Evolutionary conservation across 805 yeast genomes (phyloP).

Genomic region (Tetrapisispora taiwanensis): DNA sequence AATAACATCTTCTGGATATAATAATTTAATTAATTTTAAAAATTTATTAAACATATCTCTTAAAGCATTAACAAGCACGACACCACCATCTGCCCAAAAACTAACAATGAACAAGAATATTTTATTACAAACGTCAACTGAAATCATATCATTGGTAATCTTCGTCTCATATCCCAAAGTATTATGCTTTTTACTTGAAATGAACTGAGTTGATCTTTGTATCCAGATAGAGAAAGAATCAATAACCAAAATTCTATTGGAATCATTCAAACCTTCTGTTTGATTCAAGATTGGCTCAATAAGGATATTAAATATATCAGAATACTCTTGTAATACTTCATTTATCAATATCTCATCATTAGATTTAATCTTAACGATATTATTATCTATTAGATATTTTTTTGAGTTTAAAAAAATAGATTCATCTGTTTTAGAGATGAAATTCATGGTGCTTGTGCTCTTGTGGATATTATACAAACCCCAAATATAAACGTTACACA

Average conservation of each 20-base stretch:
- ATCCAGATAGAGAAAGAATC: conserved; percentile 63
- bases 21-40: conserved; percentile 31
- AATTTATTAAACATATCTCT: conserved; percentile 50
- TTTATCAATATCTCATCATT: not conserved
- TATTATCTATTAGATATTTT: conserved; percentile 6
- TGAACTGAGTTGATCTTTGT: conserved; percentile 40
- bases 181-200: conserved; percentile 12
- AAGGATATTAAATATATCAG: conserved; percentile 1
- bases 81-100: conserved; percentile 61
- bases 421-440: not conserved
- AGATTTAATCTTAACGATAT: conserved; percentile 7
- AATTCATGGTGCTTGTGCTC: no score
- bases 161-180: conserved; percentile 7
- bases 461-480: no score
- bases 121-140: conserved; percentile 19
- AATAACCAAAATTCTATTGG: conserved; percentile 32
- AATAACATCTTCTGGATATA: conserved; percentile 13
- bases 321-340: conserved; percentile 3
- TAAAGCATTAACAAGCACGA: conserved; percentile 61
- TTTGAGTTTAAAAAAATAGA: not conserved
- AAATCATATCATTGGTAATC: conserved; percentile 11
- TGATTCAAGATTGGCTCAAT: conserved; percentile 4
- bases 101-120: conserved; percentile 50
- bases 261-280: conserved; percentile 7
- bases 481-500: no score